phyloP scores from a whole-genome alignment of 345 rosid genomes.

The Murraya koenigii region DNA sequence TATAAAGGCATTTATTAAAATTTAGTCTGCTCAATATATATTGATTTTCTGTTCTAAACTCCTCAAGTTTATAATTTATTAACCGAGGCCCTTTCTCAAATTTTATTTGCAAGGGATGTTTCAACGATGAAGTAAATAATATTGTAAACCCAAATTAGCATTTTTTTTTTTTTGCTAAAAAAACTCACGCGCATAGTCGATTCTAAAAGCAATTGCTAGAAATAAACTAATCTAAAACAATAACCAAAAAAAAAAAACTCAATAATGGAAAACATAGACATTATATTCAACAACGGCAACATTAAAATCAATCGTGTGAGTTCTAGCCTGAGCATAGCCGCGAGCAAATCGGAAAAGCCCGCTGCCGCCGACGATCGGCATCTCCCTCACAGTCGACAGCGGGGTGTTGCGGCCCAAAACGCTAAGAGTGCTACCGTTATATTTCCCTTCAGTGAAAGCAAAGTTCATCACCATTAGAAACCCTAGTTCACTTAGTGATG shows the following conservation, averaged over 20 bases:
- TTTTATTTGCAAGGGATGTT: too few species aligned
- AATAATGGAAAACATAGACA: constrained; percentile 43
- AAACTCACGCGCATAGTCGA: too few species aligned
- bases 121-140: too few species aligned
- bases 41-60: too few species aligned
- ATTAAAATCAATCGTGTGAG: constrained; percentile 21
- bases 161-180: too few species aligned
- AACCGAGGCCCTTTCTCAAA: too few species aligned
- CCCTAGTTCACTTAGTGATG: constrained; percentile 30
- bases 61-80: too few species aligned
- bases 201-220: too few species aligned
- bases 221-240: too few species aligned
- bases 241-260: not conserved
- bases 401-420: constrained; percentile 47
- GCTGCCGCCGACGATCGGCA: constrained; percentile 62
- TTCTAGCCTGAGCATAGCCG: constrained; percentile 51
- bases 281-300: constrained; percentile 40
- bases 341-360: constrained; percentile 57
- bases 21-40: too few species aligned
- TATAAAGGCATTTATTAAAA: too few species aligned
- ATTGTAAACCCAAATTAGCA: too few species aligned
- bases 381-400: constrained; percentile 40
- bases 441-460: constrained; percentile 53
- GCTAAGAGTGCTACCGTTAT: constrained; percentile 53
- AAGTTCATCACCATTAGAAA: constrained; percentile 52